Evolutionary conservation across 805 yeast genomes (phyloP).

Genomic region (Saccharomycopsis microspora): DNA sequence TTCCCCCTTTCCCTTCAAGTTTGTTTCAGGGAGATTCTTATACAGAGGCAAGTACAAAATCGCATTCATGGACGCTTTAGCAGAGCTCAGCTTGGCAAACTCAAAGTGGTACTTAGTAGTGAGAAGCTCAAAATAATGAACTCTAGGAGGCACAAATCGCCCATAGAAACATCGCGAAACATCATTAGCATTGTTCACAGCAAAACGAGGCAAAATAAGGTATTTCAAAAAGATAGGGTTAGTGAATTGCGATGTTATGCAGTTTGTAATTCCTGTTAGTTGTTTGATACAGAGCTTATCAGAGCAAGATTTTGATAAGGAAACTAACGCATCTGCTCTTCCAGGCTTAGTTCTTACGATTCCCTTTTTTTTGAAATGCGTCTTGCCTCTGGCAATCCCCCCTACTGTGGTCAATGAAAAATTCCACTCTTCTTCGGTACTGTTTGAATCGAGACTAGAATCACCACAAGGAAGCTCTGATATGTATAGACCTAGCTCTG

Average conservation of each 20-base stretch:
- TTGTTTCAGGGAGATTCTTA: not conserved
- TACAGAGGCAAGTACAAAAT: slow-evolving; percentile 3
- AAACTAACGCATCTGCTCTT: slow-evolving; percentile 58
- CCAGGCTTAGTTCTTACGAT: slow-evolving; percentile 90
- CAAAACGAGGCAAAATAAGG: slow-evolving; percentile 34
- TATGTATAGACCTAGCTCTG: slow-evolving; percentile 46
- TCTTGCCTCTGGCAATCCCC: slow-evolving; percentile 48
- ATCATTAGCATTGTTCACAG: not conserved
- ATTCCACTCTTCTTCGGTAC: slow-evolving; percentile 10
- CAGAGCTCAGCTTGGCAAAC: not conserved
- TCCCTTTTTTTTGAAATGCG: slow-evolving; percentile 44
- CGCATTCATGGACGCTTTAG: slow-evolving; percentile 6
- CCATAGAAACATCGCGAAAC: slow-evolving; percentile 7
- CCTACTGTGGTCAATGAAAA: slow-evolving; percentile 5
- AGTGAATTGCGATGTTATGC: slow-evolving; percentile 28
- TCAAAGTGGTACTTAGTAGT: slow-evolving; percentile 2
- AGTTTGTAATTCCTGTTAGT: slow-evolving; percentile 39
- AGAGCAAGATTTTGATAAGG: slow-evolving; percentile 78
- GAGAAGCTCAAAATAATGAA: not conserved
- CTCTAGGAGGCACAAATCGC: not conserved
- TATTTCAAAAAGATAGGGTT: slow-evolving; percentile 31
- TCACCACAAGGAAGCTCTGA: slow-evolving; percentile 91
- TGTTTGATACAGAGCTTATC: slow-evolving; percentile 71
- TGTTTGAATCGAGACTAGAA: slow-evolving; percentile 47
- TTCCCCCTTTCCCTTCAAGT: not conserved